Conservation (phyloP, 148 eudicot genomes). For the Pouteria glomerata region DNA sequence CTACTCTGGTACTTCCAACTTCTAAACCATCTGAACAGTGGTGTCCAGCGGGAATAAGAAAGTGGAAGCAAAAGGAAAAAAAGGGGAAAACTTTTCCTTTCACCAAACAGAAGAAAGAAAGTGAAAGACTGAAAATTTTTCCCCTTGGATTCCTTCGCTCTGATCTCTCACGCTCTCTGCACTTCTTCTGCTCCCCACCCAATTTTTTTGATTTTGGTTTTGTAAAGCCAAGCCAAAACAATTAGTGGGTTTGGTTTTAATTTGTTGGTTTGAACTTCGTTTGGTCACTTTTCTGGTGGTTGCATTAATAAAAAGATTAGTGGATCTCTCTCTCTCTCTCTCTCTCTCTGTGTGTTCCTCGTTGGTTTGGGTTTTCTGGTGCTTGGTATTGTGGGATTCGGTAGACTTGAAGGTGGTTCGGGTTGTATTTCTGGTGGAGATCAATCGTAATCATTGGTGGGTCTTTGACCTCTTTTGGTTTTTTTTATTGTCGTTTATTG, state of each 20-base stretch:
- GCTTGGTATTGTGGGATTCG: constrained; percentile 22
- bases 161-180: constrained; percentile 30
- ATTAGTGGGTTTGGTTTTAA: constrained; percentile 36
- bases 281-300: constrained; percentile 13
- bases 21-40: too few relatives aligned
- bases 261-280: constrained; percentile 17
- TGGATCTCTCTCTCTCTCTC: constrained; percentile 3
- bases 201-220: constrained; percentile 21
- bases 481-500: constrained; percentile 13
- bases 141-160: constrained; percentile 36
- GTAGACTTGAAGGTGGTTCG: constrained; percentile 40
- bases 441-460: constrained; percentile 19
- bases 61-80: constrained; percentile 21
- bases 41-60: constrained; percentile 15
- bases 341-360: constrained; percentile 5
- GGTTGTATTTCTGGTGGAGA: constrained; percentile 44
- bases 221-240: constrained; percentile 16
- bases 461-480: constrained; percentile 31
- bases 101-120: constrained; percentile 28
- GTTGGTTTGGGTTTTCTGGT: constrained; percentile 21
- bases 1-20: too few relatives aligned
- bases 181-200: constrained; percentile 16
- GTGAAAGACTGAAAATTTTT: constrained; percentile 17
- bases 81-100: constrained; percentile 34
- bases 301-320: constrained; percentile 12